Conservation (phyloP, 1,139 yeast species). For the Kodamaea suecica region DNA sequence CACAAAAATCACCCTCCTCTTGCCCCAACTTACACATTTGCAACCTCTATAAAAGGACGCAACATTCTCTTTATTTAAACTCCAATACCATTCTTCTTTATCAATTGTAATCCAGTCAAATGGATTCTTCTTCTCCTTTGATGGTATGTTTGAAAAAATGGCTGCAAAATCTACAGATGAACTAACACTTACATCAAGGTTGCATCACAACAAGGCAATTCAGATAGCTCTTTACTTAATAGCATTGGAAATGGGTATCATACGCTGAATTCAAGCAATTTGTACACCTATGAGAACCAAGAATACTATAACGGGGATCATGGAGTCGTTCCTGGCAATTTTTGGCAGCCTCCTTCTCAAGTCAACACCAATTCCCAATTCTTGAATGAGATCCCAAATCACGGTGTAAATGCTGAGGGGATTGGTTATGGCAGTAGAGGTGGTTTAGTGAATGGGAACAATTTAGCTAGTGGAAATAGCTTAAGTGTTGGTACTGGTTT, state of each 20-base stretch:
- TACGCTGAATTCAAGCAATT: not conserved
- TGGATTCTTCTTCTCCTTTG: no score
- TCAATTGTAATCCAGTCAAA: not conserved
- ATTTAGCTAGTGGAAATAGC: no score
- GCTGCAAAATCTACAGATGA: not conserved
- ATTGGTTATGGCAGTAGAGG: no score
- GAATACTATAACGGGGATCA: not conserved
- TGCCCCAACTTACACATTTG: no score
- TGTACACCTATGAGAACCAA: not conserved
- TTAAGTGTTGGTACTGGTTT: no score
- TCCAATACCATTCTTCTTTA: no score
- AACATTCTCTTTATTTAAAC: no score
- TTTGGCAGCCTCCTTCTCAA: conserved; percentile 5
- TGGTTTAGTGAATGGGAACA: no score
- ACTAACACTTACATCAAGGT: not conserved
- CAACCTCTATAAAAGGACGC: not conserved
- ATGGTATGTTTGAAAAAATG: not conserved
- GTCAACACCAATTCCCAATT: not conserved
- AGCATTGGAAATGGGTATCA: not conserved
- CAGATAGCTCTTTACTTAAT: not conserved
- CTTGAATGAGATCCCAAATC: not conserved
- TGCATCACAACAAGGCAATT: not conserved
- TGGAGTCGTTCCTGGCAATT: not conserved
- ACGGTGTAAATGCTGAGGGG: no score
- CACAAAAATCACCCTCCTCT: no score